Evolutionary conservation across 768 basidiomycete genomes (phyloP).

Genomic region (Mycena indigotica): DNA sequence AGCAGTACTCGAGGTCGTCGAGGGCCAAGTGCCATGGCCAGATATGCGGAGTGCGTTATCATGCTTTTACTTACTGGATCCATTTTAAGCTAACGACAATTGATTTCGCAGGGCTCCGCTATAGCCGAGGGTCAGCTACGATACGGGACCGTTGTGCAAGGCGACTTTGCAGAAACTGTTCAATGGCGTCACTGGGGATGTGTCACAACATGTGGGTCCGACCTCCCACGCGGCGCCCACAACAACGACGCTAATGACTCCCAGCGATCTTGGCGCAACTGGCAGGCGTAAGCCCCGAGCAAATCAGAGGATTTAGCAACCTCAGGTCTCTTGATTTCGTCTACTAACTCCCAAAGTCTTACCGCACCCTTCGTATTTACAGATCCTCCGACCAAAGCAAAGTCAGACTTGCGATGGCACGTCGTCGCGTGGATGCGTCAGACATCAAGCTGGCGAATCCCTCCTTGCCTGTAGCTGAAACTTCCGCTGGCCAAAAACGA

Average conservation of each 20-base stretch:
- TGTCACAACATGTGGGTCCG: conserved; percentile 48
- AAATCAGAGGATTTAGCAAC: conserved; percentile 51
- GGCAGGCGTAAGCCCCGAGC: conserved; percentile 43
- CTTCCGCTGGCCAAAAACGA: conserved; percentile 42
- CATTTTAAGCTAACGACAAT: no score
- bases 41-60: conserved; percentile 46
- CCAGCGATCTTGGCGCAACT: conserved; percentile 50
- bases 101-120: conserved; percentile 34
- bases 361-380: not conserved
- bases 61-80: not conserved
- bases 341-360: no score
- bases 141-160: conserved; percentile 56
- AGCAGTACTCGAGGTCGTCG: conserved; percentile 71
- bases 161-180: conserved; percentile 60
- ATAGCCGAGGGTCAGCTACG: conserved; percentile 62
- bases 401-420: conserved; percentile 59
- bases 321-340: conserved; percentile 43
- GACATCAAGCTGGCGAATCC: conserved; percentile 53
- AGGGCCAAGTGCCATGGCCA: conserved; percentile 71
- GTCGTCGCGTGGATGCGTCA: conserved; percentile 53
- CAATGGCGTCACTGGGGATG: conserved; percentile 86
- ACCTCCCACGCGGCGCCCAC: not conserved
- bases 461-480: conserved; percentile 6
- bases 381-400: conserved; percentile 66
- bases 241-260: not conserved